Base-by-base conservation (phyloP, 768 basidiomycete genomes). In the Mycena leptocephala region DNA sequence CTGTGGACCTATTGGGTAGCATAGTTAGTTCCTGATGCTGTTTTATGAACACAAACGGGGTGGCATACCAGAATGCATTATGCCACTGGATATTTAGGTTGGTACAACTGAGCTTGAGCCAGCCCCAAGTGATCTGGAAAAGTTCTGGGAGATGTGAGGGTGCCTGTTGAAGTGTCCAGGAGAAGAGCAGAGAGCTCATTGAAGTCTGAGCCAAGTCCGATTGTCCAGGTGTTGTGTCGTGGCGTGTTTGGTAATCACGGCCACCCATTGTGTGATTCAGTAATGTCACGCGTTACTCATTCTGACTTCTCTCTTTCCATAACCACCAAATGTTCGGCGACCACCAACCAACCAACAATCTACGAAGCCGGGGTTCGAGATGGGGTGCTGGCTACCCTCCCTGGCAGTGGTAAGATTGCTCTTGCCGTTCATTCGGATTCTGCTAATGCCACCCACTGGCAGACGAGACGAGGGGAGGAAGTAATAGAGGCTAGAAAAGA, bases 41-140 rank as follows among this genome's bases (percentile, higher is more conserved):
- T 64, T 64, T 64, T 46, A 24, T 26, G 26, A 64, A 46, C 62
- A 64, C 62, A 46, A 64, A 64, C 41, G 46, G 62, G 39, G 62
- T 64, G 62, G 62, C 62, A 43, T 64, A 46, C 62, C 41, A 64
- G 41, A 46, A 64, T 51, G n/a, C 20, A 51, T 51, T 30, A 64
- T 64, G 62, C 41, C 62, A 64, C 26, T 22, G 41, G 24, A 64
- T 28, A 46, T 32, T 24, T 46, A 64, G 24, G 62, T 64, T 5
- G 20, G 62, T 64, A 64, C 28, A 64, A 64, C 62, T 46, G 41
- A 64, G 62, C 62, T 64, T 64, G 62, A 64, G 41, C 26, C 41
- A 28, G 41, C 41, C 39, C 62, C 39, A 64, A 64, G 39, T 64
- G 41, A 64, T 64, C 24, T 64, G 41, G 28, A 30, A 35, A 64